Evolutionary conservation across 164 flowering plant species (phyloP), one percentile per base, ranked within the genome.

Genomic region (Litsea cubeba): DNA sequence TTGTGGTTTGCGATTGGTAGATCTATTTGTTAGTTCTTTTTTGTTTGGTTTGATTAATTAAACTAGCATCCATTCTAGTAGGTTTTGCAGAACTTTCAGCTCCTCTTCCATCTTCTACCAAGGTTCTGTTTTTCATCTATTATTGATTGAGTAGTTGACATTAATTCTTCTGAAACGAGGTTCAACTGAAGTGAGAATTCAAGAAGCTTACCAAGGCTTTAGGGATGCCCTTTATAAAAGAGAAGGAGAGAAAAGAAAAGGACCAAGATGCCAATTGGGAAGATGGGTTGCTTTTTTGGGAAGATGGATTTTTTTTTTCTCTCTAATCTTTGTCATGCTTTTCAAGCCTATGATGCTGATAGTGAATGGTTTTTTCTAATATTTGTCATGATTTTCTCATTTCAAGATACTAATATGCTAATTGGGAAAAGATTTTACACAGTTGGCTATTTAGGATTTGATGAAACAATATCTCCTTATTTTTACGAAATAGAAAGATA

Each of bases 261-360:
- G 62, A 75, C 71, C n/a, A 76, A 26, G 12, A 78, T 87, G 0
- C 89, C 95, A 50, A 97, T 95, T 1, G 98, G 97, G 20, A 97
- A 95, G 81, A 91, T 88, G 0, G 98, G 97, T 64, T 90, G 93
- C 84, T 0, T 25, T 25, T 25, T 25, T n/a, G n/a, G n/a, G n/a
- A n/a, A n/a, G n/a, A n/a, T n/a, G n/a, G n/a, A n/a, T 25, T 25
- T 25, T 25, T 25, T 25, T 25, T 82, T 88, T 76, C 65, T 40
- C 50, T 81, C 80, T 84, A 86, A 70, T 83, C 85, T 68, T 85
- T 88, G 23, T 24, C 60, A 69, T 65, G 68, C 7, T 65, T 71
- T 60, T 25, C 58, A 57, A 67, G 22, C 68, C 66, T 79, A 62
- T 72, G 79, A 30, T 71, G 40, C 5, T 74, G 74, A 2, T 78